Evolutionary conservation across 768 basidiomycete genomes (phyloP).

Genomic region (Termitomyces sp.): DNA sequence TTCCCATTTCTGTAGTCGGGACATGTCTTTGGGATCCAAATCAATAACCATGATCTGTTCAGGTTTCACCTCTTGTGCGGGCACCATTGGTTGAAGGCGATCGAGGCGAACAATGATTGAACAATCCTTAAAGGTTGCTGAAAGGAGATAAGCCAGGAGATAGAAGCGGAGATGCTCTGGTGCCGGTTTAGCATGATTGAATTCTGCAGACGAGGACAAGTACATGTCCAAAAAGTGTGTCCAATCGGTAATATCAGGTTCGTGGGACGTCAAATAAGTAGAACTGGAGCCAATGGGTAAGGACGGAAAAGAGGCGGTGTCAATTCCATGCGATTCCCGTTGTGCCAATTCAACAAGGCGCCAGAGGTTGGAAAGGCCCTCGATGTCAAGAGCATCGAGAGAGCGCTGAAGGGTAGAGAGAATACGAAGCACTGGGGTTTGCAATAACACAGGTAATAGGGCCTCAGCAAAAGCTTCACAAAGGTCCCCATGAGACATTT

Average conservation of each 20-base stretch:
- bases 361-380: constrained; percentile 63
- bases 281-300: constrained; percentile 34
- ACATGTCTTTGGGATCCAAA: constrained; percentile 76
- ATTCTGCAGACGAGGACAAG: constrained; percentile 29
- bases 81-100: constrained; percentile 24
- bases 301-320: constrained; percentile 15
- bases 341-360: constrained; percentile 24
- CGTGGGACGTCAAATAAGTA: constrained; percentile 28
- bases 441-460: constrained; percentile 47
- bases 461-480: constrained; percentile 51
- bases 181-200: constrained; percentile 37
- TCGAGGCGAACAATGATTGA: constrained; percentile 50
- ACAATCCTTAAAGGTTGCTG: constrained; percentile 97
- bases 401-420: constrained; percentile 67
- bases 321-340: constrained; percentile 10
- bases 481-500: constrained; percentile 27
- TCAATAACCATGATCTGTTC: constrained; percentile 72
- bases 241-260: constrained; percentile 70
- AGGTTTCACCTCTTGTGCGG: constrained; percentile 17
- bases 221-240: constrained; percentile 58
- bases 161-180: constrained; percentile 57
- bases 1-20: constrained; percentile 68
- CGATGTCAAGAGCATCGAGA: constrained; percentile 83
- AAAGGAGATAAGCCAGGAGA: constrained; percentile 76
- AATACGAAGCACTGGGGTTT: constrained; percentile 50